These are phyloP conservation scores for Letharia columbiana DNA, from an alignment of 495 filamentous ascomycete genomes.

Conservation along the genomic window DNA sequence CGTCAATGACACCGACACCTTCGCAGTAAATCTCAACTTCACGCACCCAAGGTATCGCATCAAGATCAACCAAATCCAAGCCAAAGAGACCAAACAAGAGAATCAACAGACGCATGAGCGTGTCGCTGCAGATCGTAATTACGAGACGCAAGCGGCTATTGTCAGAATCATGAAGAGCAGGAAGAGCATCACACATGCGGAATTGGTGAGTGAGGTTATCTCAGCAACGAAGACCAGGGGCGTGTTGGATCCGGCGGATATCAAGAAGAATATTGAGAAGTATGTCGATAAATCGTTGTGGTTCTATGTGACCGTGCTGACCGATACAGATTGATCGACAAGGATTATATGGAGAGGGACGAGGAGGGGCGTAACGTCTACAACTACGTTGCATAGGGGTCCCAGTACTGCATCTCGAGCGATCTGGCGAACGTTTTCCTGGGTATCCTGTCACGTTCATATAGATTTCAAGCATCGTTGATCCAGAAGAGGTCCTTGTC, in stretches of 20 bases:
- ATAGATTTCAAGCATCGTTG: background rate
- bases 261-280: conserved; percentile 96
- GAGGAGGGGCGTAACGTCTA: conserved; percentile 54
- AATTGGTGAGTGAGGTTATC: conserved; percentile 81
- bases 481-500: background rate
- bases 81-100: conserved; percentile 87
- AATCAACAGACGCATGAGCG: conserved; percentile 88
- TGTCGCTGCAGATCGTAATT: conserved; percentile 80
- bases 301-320: conserved; percentile 1
- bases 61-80: conserved; percentile 97
- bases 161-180: conserved; percentile 95
- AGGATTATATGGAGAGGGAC: conserved; percentile 84
- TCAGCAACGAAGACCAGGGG: conserved; percentile 78
- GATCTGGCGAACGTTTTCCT: background rate
- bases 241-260: conserved; percentile 71
- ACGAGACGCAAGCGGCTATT: conserved; percentile 94
- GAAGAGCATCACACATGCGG: conserved; percentile 73
- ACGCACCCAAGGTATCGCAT: conserved; percentile 75
- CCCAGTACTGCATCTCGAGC: background rate
- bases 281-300: conserved; percentile 35
- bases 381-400: conserved; percentile 65
- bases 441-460: no score
- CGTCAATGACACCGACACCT: conserved; percentile 66
- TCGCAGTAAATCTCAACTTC: conserved; percentile 70
- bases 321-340: conserved; percentile 69